Evolutionary conservation across 176 grass and related monocot species (phyloP).

Genomic region (Ensete glaucum): DNA sequence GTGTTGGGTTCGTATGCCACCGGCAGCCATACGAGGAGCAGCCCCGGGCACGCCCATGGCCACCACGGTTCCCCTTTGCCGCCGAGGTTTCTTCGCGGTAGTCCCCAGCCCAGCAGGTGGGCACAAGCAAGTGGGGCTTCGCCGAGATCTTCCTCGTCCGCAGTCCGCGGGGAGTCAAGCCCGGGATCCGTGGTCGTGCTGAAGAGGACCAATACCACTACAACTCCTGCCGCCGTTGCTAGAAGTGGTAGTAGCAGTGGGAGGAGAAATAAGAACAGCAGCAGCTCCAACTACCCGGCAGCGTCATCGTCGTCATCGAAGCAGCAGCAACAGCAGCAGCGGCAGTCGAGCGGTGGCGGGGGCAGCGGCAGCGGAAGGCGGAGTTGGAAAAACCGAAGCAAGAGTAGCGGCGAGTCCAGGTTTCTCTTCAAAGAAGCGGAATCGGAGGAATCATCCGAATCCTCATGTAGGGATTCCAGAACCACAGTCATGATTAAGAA

Average conservation of each 20-base stretch:
- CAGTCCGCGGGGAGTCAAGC: not conserved
- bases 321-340: conserved; percentile 6
- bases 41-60: not conserved
- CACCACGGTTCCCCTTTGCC: not conserved
- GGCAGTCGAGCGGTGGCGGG: conserved; percentile 22
- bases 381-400: conserved; percentile 15
- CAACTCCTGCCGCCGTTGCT: not conserved
- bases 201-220: not conserved
- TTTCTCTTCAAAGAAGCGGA: conserved; percentile 75
- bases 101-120: not conserved
- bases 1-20: not conserved
- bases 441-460: conserved; percentile 16
- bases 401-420: conserved; percentile 36
- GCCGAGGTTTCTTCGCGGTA: conserved; percentile 9
- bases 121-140: conserved; percentile 19
- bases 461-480: conserved; percentile 46
- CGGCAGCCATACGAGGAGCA: conserved; percentile 10
- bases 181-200: conserved; percentile 25
- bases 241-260: conserved; percentile 8
- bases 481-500: conserved; percentile 99
- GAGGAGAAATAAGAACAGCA: conserved; percentile 12
- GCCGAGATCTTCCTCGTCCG: conserved; percentile 4
- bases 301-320: not conserved
- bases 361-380: conserved; percentile 16
- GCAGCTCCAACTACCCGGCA: conserved; percentile 3